Base-by-base conservation (phyloP, 176 grass and related monocot species). In the Oryza brachyantha region DNA sequence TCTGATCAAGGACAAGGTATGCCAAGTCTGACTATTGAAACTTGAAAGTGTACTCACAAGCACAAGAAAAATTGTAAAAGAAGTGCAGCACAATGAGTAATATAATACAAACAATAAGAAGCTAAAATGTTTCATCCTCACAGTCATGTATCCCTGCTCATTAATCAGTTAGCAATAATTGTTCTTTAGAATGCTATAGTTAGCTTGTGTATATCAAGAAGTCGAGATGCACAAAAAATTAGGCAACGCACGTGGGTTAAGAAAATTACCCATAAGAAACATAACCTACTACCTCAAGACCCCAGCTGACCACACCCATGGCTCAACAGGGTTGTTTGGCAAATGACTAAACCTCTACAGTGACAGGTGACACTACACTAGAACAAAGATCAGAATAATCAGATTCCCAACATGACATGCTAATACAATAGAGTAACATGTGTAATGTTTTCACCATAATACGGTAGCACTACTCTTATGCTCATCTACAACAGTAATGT, bases 1-100 rank as follows among this genome's bases (percentile, higher is more conserved):
- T 85, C 86, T 82, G 70, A 83, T 90, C 31, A 81, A 61, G 64
- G 60, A 68, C 24, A 86, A 77, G 67, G 8, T 59, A 73, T 68
- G 64, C 35, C 67, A 79, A 32, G 16, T 34, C 36, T 60, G 54
- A 68, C 3, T 58, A 26, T 79, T 50, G 32, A 63, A 69, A 78
- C 32, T 75, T 40, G 28, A 74, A 37, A 74, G 54, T n/a, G 63
- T 50, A 80, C 22, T 82, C 5, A 52, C 41, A 45, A 70, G 42
- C 57, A 62, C 57, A 74, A 76, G 46, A 42, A 54, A 32, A 71
- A 26, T 29, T 38, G 52, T 61, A 88, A 64, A 76, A 41, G 48
- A 41, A 68, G 72, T 77, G 57, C 29, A 83, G 70, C 29, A 62
- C 46, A 27, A 75, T n/a, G 78, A 73, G 38, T 63, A 34, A 59